Conservation (phyloP, 2,329 filamentous ascomycete genomes). For the Penicillium glabrum region DNA sequence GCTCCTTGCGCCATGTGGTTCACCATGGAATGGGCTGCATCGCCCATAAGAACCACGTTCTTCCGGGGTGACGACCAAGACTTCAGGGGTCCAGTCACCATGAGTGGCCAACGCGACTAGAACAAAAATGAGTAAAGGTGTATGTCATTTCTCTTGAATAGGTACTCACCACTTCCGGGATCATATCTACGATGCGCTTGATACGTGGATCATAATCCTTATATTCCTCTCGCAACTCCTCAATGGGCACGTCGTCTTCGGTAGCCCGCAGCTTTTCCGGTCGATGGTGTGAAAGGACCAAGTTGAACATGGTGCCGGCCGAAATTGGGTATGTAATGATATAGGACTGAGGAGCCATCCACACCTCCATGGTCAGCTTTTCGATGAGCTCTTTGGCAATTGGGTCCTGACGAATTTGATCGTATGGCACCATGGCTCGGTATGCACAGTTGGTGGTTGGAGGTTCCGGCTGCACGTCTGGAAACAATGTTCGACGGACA, state of each 20-base stretch:
- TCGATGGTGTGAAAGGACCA: slow-evolving; percentile 46
- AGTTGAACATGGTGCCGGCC: slow-evolving; percentile 47
- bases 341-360: slow-evolving; percentile 38
- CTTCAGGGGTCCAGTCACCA: slow-evolving; percentile 44
- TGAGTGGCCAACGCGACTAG: slow-evolving; percentile 42
- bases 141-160: neutral
- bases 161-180: slow-evolving; percentile 29
- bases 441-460: slow-evolving; percentile 48
- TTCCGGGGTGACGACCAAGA: slow-evolving; percentile 43
- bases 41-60: slow-evolving; percentile 48
- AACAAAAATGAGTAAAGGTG: neutral
- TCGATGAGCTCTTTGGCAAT: slow-evolving; percentile 40
- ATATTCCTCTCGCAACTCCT: slow-evolving; percentile 45
- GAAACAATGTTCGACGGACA: slow-evolving; percentile 42
- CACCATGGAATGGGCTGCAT: slow-evolving; percentile 45
- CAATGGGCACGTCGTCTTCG: slow-evolving; percentile 41
- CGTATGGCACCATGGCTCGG: slow-evolving; percentile 46
- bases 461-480: slow-evolving; percentile 40
- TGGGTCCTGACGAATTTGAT: slow-evolving; percentile 44
- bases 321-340: slow-evolving; percentile 51
- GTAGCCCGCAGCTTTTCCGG: slow-evolving; percentile 36
- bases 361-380: slow-evolving; percentile 48
- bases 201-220: slow-evolving; percentile 48
- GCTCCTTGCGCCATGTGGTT: slow-evolving; percentile 49
- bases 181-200: slow-evolving; percentile 43